Evolutionary conservation across 495 filamentous ascomycete genomes (phyloP).

Genomic region (Hyaloscypha bicolor): DNA sequence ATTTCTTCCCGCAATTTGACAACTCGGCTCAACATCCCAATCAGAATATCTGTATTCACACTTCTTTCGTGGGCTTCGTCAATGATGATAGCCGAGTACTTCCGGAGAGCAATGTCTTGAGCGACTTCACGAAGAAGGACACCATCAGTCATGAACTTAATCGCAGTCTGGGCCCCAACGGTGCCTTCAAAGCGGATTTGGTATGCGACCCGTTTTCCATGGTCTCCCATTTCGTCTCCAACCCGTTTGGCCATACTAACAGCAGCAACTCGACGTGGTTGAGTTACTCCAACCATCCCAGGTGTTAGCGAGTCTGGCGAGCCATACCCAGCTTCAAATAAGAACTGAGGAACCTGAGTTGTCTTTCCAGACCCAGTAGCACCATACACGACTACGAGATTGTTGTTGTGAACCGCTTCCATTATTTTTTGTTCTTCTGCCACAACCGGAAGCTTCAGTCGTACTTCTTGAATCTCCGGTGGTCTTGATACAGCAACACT

Average conservation of each 20-base stretch:
- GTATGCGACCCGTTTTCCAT: conserved; percentile 74
- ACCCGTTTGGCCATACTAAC: conserved; percentile 96
- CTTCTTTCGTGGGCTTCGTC: conserved; percentile 98
- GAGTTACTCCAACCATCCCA: conserved; percentile 93
- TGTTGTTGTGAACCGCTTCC: conserved; percentile 92
- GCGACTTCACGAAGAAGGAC: conserved; percentile 90
- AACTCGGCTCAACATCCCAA: conserved; percentile 93
- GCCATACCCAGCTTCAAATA: conserved; percentile 93
- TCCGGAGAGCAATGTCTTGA: conserved; percentile 85
- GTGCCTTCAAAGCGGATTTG: conserved; percentile 95
- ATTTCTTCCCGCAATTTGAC: conserved; percentile 74
- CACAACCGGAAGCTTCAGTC: conserved; percentile 84
- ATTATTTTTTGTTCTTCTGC: conserved; percentile 97
- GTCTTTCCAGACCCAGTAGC: conserved; percentile 97
- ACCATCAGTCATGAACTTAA: conserved; percentile 99
- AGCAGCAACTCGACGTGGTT: conserved; percentile 89
- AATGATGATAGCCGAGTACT: conserved; percentile 92
- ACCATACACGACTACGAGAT: conserved; percentile 89
- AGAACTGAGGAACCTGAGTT: conserved; percentile 93
- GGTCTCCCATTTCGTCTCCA: conserved; percentile 75
- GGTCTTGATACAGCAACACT: conserved; percentile 72
- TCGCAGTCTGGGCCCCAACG: conserved; percentile 77
- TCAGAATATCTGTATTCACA: conserved; percentile 95
- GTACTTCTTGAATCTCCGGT: conserved; percentile 72
- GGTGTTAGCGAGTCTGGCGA: conserved; percentile 73